Base-by-base conservation (phyloP, 768 basidiomycete species). In the Crucibulum laeve region DNA sequence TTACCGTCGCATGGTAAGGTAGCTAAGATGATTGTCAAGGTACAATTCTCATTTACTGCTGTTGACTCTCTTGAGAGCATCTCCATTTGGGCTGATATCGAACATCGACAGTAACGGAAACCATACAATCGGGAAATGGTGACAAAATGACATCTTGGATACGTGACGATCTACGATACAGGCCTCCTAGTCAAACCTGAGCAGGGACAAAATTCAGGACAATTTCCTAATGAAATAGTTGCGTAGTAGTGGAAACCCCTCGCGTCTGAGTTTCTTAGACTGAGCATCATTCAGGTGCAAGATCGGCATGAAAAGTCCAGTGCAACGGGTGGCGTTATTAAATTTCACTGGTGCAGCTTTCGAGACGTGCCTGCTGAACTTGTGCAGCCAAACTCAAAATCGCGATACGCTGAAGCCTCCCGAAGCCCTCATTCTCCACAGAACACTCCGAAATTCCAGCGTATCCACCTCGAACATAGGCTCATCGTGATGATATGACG, bases 1-100 rank as follows among this genome's bases (percentile, higher is more conserved):
- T 56, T 58, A 61, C 62, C 60, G 63, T 62, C 53, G 56, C 62
- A 53, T 62, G 59, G 60, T 39, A 56, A 49, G 48, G 58, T 63
- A 55, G 49, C 51, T 53, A 61, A 53, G 42, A 36, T 44, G 52
- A 63, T 60, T 60, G 56, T 59, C 56, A 64, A 67, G 65, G 59
- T 46, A 62, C 62, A 54, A 50, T 50, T 51, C 54, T 51, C 46
- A 44, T 43, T 43, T 38, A 36, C 34, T 28, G 43, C 41, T 42
- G 52, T 19, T 25, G 25, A 42, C 40, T 46, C n/a, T n/a, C n/a
- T n/a, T n/a, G n/a, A n/a, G n/a, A n/a, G n/a, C n/a, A n/a, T n/a
- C n/a, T n/a, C n/a, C n/a, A n/a, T n/a, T n/a, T n/a, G n/a, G n/a
- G n/a, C n/a, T n/a, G n/a, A n/a, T n/a, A 39, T 42, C 21, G 25